Conservation (phyloP, 495 filamentous ascomycete species). For the Immersiella caudata region DNA sequence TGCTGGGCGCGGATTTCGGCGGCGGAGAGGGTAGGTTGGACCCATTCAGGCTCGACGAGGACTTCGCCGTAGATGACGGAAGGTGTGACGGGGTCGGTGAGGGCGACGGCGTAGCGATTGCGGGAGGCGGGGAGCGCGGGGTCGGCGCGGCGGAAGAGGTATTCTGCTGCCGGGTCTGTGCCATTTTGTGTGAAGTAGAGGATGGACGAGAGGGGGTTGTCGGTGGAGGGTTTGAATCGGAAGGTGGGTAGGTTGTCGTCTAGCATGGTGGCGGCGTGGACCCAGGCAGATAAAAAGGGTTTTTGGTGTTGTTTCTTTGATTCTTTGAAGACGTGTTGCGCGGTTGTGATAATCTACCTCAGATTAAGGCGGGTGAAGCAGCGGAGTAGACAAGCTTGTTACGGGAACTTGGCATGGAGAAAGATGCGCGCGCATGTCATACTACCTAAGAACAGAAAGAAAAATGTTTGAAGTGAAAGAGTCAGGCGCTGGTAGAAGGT, state of each 20-base stretch:
- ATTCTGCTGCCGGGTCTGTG: constrained; percentile 75
- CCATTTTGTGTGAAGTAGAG: constrained; percentile 80
- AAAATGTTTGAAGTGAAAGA: background rate
- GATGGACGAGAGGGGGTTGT: constrained; percentile 54
- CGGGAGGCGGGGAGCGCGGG: constrained; percentile 66
- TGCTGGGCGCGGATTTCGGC: constrained; percentile 75
- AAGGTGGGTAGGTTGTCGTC: constrained; percentile 88
- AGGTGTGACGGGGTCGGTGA: constrained; percentile 80
- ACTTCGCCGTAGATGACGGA: constrained; percentile 87
- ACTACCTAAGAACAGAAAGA: background rate
- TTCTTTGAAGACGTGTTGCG: background rate
- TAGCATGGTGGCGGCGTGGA: constrained; percentile 64
- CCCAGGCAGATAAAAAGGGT: background rate
- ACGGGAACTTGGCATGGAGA: background rate
- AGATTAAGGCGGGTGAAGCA: background rate
- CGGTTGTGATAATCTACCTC: background rate
- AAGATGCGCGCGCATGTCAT: constrained; percentile 11
- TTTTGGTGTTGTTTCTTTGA: no score
- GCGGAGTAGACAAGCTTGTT: background rate
- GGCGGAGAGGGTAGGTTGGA: constrained; percentile 74
- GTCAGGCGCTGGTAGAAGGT: constrained; percentile 6
- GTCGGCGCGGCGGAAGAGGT: constrained; percentile 74
- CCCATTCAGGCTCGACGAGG: constrained; percentile 80
- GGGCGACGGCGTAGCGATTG: constrained; percentile 83
- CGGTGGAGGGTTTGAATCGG: constrained; percentile 42